Evolutionary conservation across 768 basidiomycete species (phyloP), one percentile per base, ranked within the genome.

Genomic region (Albatrellus ellisii): DNA sequence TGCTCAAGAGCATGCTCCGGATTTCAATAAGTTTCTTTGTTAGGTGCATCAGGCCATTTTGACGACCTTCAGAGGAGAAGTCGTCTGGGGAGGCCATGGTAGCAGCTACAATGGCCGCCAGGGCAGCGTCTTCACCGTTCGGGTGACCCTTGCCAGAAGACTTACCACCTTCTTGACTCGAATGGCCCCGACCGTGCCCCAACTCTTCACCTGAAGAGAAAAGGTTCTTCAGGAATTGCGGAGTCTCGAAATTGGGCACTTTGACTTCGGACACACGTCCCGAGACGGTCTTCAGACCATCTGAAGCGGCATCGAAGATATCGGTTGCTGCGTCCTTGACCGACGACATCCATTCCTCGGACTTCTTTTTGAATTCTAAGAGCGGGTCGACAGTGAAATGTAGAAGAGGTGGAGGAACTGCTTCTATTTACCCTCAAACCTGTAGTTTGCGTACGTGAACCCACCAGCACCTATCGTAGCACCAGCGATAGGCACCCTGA

Each of bases 21-120:
- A 99, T 95, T 61, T 92, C 92, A 56, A 99, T 99, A 44, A 99
- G 75, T 56, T 94, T 98, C 57, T 72, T 72, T 2, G 95, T 99
- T 43, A 99, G 67, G 51, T 92, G 78, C 79, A 98, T 85, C 34
- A 99, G 70, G 10, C 86, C 87, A 52, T 92, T 89, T 46, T 78
- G 78, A 27, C 69, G 67, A 7, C 65, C 56, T 46, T 77, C 73
- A 7, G 63, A 48, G 34, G 53, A 41, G n/a, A 59, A 41, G 50
- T 83, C 81, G 2, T 74, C 73, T 1, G 85, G 82, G 1, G 84
- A 77, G 0, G 83, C 80, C 66, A 87, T 68, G 1, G 82, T 79
- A 2, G 86, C 80, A 14, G 79, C 83, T 43, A 87, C 65, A 31
- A 85, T 69, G 12, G 79, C 78, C 24, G 88, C 85, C 22, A 88